Evolutionary conservation across 257 asterid species (phyloP).

Genomic region (Petrea volubilis): DNA sequence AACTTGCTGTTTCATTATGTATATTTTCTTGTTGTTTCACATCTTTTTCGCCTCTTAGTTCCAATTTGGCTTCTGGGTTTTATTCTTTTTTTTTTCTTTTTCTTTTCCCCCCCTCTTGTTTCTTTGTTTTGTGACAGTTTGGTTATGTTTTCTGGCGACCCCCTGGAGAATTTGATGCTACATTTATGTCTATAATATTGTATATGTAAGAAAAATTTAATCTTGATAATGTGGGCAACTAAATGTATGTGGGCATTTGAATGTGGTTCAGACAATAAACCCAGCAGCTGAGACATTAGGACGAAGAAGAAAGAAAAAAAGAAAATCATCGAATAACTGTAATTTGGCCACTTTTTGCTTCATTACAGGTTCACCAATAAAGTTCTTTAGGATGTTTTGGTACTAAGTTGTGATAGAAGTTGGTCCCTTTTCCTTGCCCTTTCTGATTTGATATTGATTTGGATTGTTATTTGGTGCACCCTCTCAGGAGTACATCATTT

Average conservation of each 20-base stretch:
- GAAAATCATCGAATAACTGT: background rate
- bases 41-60: background rate
- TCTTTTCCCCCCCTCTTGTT: too few relatives aligned
- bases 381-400: background rate
- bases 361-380: too few relatives aligned
- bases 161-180: constrained; percentile 3
- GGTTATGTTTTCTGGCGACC: background rate
- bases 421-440: background rate
- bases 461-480: constrained; percentile 2
- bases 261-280: constrained; percentile 1
- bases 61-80: constrained; percentile 22
- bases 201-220: background rate
- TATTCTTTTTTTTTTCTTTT: too few relatives aligned
- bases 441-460: background rate
- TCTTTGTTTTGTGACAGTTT: background rate
- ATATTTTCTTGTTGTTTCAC: background rate
- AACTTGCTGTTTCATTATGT: background rate
- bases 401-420: background rate
- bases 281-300: constrained; percentile 1
- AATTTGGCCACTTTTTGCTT: background rate
- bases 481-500: background rate
- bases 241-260: background rate
- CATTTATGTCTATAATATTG: background rate
- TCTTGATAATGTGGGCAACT: constrained; percentile 12
- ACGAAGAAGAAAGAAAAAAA: background rate